These are phyloP conservation scores for Trichosanthes truncata DNA, from an alignment of 306 rosid genomes.

Conservation along the genomic window DNA sequence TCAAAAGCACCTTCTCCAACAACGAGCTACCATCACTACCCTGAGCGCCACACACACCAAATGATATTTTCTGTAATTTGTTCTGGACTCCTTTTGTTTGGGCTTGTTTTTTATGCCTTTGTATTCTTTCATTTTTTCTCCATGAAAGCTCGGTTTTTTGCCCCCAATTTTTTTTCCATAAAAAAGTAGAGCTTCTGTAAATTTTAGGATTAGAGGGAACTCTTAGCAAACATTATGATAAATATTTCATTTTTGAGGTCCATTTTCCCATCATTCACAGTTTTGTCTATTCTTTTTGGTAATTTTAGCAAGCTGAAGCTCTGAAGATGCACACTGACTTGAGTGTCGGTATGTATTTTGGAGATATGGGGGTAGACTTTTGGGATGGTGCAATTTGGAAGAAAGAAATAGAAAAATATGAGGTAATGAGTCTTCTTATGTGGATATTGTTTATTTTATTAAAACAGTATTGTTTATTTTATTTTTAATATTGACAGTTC, in stretches of 20 bases:
- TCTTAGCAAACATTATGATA: not conserved
- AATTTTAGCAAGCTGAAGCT: constrained; percentile 68
- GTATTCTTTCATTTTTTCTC: too few relatives aligned
- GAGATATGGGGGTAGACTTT: constrained; percentile 62
- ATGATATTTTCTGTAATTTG: too few relatives aligned
- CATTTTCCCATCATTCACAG: not conserved
- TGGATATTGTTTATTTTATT: not conserved
- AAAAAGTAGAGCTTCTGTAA: not conserved
- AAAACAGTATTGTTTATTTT: constrained; percentile 3
- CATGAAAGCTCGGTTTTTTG: too few relatives aligned
- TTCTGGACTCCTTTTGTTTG: too few relatives aligned
- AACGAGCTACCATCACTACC: too few relatives aligned
- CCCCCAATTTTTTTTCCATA: too few relatives aligned
- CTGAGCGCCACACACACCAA: too few relatives aligned
- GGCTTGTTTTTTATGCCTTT: too few relatives aligned
- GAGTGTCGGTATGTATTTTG: constrained; percentile 63
- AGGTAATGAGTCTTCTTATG: constrained; percentile 29
- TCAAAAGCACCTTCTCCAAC: too few relatives aligned
- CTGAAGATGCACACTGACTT: constrained; percentile 53
- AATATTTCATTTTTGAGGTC: not conserved
- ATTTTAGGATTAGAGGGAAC: not conserved
- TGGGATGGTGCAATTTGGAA: constrained; percentile 57
- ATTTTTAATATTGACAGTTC: not conserved
- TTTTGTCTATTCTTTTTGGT: not conserved
- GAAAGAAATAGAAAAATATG: constrained; percentile 35